These are phyloP conservation scores for Lodderomyces pseudojiufengensis DNA, from an alignment of 1,139 yeast genomes.

Conservation along the genomic window DNA sequence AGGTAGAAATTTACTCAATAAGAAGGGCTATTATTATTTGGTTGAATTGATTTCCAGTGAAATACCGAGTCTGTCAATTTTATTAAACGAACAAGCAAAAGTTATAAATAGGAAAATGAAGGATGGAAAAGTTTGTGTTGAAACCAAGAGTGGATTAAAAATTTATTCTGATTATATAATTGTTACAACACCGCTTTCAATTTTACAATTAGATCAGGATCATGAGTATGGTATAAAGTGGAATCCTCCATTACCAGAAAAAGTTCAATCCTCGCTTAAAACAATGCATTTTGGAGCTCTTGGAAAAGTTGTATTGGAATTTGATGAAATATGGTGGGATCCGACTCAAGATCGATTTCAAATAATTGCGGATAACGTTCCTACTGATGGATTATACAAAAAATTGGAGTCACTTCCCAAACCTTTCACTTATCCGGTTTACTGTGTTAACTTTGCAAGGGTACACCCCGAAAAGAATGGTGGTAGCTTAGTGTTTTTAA, in stretches of 20 bases:
- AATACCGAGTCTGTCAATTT: slow-evolving; percentile 38
- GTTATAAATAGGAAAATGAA: slow-evolving; percentile 27
- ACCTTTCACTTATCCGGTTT: slow-evolving; percentile 30
- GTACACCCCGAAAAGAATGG: slow-evolving; percentile 15
- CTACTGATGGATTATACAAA: slow-evolving; percentile 14
- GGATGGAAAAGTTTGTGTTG: slow-evolving; percentile 17
- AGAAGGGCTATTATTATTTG: slow-evolving; percentile 54
- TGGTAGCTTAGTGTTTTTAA: slow-evolving; percentile 52
- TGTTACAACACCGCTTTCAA: slow-evolving; percentile 75
- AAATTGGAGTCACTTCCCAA: slow-evolving; percentile 19
- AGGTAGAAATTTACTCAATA: slow-evolving; percentile 70
- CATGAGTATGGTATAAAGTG: slow-evolving; percentile 49
- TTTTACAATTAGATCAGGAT: slow-evolving; percentile 42
- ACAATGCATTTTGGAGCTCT: slow-evolving; percentile 64
- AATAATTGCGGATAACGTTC: slow-evolving; percentile 33
- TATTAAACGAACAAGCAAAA: slow-evolving; percentile 45
- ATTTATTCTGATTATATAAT: slow-evolving; percentile 50
- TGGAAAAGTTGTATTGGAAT: slow-evolving; percentile 77
- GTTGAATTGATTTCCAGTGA: slow-evolving; percentile 37
- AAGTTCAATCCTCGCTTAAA: slow-evolving; percentile 41
- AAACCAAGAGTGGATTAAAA: slow-evolving; percentile 17
- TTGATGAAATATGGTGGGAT: slow-evolving; percentile 67
- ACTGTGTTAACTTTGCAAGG: slow-evolving; percentile 29
- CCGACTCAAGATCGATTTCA: slow-evolving; percentile 48
- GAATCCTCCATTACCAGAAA: slow-evolving; percentile 53